Evolutionary conservation across 2,329 filamentous ascomycete species (phyloP).

Genomic region (Nannizziopsis arthrosporioides): DNA sequence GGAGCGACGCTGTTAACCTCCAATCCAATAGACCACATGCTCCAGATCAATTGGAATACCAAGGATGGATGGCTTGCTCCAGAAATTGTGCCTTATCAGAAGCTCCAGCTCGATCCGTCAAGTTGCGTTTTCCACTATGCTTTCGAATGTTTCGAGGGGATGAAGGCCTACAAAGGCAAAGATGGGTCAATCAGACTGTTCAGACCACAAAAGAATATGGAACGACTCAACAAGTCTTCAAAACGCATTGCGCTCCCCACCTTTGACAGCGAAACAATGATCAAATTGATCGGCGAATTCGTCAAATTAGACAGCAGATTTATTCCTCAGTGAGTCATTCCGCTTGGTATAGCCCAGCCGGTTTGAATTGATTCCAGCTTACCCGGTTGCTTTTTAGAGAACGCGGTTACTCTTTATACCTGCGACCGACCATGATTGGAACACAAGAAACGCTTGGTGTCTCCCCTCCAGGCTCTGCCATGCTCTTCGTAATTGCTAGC

Average conservation of each 20-base stretch:
- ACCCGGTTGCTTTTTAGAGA: slow-evolving; percentile 25
- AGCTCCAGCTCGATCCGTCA: slow-evolving; percentile 88
- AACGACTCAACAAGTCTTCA: slow-evolving; percentile 78
- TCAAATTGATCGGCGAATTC: slow-evolving; percentile 69
- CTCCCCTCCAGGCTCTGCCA: slow-evolving; percentile 76
- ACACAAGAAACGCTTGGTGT: slow-evolving; percentile 92
- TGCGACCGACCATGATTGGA: slow-evolving; percentile 93
- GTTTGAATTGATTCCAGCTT: background rate
- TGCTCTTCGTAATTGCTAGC: slow-evolving; percentile 90
- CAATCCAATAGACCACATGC: slow-evolving; percentile 70
- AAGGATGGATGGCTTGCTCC: slow-evolving; percentile 71
- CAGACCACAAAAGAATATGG: slow-evolving; percentile 94
- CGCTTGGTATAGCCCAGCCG: background rate
- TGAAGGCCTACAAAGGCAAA: slow-evolving; percentile 96
- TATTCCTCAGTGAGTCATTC: slow-evolving; percentile 57
- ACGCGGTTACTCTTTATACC: slow-evolving; percentile 85
- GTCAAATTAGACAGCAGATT: slow-evolving; percentile 74
- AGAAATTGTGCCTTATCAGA: slow-evolving; percentile 85
- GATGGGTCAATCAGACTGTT: slow-evolving; percentile 72
- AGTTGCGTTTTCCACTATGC: slow-evolving; percentile 98
- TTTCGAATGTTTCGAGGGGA: slow-evolving; percentile 95
- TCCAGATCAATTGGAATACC: slow-evolving; percentile 85
- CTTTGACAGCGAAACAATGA: slow-evolving; percentile 62
- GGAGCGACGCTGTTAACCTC: slow-evolving; percentile 16
- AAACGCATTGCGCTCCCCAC: slow-evolving; percentile 86